Conservation (phyloP, 2,329 filamentous ascomycete genomes). For the Fusarium palustre region DNA sequence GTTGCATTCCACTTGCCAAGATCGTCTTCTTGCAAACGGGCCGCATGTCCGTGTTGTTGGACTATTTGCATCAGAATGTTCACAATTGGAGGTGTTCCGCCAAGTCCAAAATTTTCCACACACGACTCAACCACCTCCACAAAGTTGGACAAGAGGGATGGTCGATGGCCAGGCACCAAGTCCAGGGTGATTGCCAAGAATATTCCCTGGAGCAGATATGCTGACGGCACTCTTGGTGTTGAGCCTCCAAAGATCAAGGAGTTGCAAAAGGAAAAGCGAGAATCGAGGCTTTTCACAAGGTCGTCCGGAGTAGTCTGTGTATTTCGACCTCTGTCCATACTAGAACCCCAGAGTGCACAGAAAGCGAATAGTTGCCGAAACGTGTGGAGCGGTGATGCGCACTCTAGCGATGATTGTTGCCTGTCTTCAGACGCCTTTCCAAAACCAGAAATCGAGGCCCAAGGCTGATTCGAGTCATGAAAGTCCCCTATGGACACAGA, state of each 20-base stretch:
- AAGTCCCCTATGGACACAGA: constrained; percentile 28
- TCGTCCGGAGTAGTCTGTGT: constrained; percentile 43
- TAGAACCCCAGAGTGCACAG: constrained; percentile 50
- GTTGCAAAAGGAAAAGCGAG: constrained; percentile 55
- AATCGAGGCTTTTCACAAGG: constrained; percentile 51
- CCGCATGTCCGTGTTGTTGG: constrained; percentile 47
- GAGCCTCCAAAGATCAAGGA: constrained; percentile 53
- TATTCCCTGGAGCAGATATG: constrained; percentile 53
- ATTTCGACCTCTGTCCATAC: constrained; percentile 37
- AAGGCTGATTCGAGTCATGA: constrained; percentile 30
- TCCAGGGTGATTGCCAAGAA: constrained; percentile 54
- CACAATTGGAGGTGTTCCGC: constrained; percentile 52
- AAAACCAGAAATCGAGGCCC: constrained; percentile 42
- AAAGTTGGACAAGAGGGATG: constrained; percentile 53
- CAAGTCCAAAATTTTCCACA: constrained; percentile 50
- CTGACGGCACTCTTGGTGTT: constrained; percentile 52
- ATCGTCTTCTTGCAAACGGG: constrained; percentile 52
- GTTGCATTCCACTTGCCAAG: constrained; percentile 49
- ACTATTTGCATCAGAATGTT: constrained; percentile 53
- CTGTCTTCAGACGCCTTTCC: constrained; percentile 3
- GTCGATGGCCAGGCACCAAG: constrained; percentile 49
- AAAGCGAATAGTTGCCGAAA: constrained; percentile 59
- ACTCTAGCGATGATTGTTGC: constrained; percentile 24
- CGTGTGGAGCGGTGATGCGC: constrained; percentile 53
- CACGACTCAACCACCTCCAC: constrained; percentile 53